Conservation (phyloP, 352 stramenopile species). For the Phytophthora cactorum region DNA sequence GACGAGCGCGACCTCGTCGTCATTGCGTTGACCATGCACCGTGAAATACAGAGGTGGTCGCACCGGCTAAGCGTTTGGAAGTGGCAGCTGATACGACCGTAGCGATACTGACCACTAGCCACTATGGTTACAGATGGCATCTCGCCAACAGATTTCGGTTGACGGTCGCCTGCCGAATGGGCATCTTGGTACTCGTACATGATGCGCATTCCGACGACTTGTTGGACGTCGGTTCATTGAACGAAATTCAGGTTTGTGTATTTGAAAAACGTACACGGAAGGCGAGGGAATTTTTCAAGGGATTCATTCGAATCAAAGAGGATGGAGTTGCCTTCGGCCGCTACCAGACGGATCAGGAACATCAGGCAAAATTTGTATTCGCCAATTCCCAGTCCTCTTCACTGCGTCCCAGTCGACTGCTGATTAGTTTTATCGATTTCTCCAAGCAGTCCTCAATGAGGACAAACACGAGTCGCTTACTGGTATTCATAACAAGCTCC, state of each 20-base stretch:
- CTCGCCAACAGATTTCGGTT: too few relatives aligned
- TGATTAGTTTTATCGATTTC: neutral
- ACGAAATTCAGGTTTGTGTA: neutral
- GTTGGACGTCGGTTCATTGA: constrained; percentile 12
- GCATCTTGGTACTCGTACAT: too few relatives aligned
- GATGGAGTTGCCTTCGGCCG: neutral
- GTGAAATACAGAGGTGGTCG: neutral
- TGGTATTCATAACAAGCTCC: too few relatives aligned
- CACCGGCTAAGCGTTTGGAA: too few relatives aligned
- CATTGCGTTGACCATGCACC: neutral
- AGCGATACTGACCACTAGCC: too few relatives aligned
- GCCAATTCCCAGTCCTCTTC: neutral
- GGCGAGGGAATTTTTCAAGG: neutral
- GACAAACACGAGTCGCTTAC: neutral
- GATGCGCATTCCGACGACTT: neutral
- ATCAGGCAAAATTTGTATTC: neutral
- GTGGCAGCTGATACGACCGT: too few relatives aligned
- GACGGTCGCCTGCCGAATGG: too few relatives aligned
- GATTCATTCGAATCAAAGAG: neutral
- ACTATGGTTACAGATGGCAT: too few relatives aligned
- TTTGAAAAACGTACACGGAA: constrained; percentile 14
- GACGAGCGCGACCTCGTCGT: neutral
- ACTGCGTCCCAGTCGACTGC: neutral
- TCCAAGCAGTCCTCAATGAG: neutral
- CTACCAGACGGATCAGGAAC: neutral